These are phyloP conservation scores for Trichoderma sp. DNA, from an alignment of 2,329 filamentous ascomycete species.

Conservation along the genomic window DNA sequence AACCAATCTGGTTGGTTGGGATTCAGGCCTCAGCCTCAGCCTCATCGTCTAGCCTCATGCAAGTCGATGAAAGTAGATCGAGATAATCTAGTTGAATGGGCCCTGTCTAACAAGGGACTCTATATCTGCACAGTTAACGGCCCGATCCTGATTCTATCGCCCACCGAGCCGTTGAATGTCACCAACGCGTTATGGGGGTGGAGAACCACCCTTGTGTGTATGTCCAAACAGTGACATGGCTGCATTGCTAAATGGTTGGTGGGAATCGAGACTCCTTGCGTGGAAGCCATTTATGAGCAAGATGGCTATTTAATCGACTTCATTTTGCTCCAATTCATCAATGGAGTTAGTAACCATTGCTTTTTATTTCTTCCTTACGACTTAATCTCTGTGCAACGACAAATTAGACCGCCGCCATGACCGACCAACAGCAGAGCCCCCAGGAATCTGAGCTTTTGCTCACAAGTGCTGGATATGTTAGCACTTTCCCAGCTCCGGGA, in stretches of 20 bases:
- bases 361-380: neutral
- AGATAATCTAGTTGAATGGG: neutral
- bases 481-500: slow-evolving; percentile 18
- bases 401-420: neutral
- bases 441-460: neutral
- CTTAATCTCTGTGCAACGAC: neutral
- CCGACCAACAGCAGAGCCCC: neutral
- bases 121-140: neutral
- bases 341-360: too few species aligned
- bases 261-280: neutral
- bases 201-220: neutral
- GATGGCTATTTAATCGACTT: neutral
- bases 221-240: neutral
- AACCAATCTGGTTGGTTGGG: neutral
- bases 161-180: neutral
- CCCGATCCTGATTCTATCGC: neutral
- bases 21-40: neutral
- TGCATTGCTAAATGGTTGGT: neutral
- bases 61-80: neutral
- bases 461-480: slow-evolving; percentile 13
- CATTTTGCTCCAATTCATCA: neutral
- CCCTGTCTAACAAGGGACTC: neutral
- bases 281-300: neutral
- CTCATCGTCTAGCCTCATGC: neutral
- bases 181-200: neutral